These are phyloP conservation scores for Diutina siamensis DNA, from an alignment of 1,139 yeast species.

Conservation along the genomic window DNA sequence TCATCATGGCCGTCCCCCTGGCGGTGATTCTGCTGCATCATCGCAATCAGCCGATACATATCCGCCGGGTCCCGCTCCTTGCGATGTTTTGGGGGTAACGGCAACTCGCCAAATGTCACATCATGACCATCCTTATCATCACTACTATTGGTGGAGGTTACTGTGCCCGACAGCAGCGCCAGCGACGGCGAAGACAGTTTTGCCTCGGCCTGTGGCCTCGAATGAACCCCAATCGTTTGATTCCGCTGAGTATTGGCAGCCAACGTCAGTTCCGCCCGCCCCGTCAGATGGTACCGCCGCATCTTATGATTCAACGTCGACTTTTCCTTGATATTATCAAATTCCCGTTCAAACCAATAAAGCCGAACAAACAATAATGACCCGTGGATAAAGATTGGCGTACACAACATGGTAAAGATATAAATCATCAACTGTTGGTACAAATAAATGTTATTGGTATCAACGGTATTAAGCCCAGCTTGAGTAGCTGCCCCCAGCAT, in stretches of 20 bases:
- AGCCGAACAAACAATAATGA: constrained; percentile 67
- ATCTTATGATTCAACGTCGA: constrained; percentile 68
- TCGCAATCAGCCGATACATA: constrained; percentile 70
- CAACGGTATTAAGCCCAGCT: constrained; percentile 80
- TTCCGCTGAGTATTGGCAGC: constrained; percentile 25
- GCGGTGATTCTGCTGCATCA: constrained; percentile 42
- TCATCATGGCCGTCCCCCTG: constrained; percentile 27
- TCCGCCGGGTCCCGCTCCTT: constrained; percentile 68
- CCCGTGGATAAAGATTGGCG: constrained; percentile 86
- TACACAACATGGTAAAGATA: constrained; percentile 50
- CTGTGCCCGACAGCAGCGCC: constrained; percentile 4
- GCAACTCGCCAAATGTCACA: constrained; percentile 29
- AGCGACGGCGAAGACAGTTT: not conserved
- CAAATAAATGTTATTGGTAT: constrained; percentile 45
- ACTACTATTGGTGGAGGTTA: constrained; percentile 8
- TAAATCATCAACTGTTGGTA: constrained; percentile 74
- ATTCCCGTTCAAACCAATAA: constrained; percentile 82
- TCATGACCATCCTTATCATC: constrained; percentile 13
- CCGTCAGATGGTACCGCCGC: constrained; percentile 66
- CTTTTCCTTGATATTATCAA: constrained; percentile 66
- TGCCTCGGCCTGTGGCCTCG: not conserved
- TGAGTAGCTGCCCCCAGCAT: constrained; percentile 75
- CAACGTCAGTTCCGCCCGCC: constrained; percentile 20
- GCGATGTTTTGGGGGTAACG: constrained; percentile 23
- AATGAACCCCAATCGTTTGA: constrained; percentile 20